Evolutionary conservation across 345 rosid species (phyloP).

Genomic region (Bruguiera sexangula): DNA sequence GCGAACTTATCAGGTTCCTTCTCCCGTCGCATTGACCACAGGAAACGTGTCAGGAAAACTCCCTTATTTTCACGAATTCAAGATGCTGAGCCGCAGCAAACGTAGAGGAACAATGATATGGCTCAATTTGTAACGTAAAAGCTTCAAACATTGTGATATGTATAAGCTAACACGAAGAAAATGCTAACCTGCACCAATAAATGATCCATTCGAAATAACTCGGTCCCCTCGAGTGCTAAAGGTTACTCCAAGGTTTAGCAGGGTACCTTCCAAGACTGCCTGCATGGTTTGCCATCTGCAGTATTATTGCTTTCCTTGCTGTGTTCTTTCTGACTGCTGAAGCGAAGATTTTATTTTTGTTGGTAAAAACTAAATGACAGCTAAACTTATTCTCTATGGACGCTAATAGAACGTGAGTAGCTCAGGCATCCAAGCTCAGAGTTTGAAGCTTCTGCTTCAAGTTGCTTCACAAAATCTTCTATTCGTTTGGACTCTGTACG

Average conservation of each 20-base stretch:
- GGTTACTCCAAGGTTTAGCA: conserved; percentile 76
- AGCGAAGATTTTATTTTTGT: neutral
- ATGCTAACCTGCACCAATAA: conserved; percentile 68
- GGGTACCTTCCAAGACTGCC: conserved; percentile 74
- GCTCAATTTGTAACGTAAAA: too few relatives aligned
- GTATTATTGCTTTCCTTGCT: conserved; percentile 69
- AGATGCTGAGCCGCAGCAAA: neutral
- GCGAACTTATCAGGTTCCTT: conserved; percentile 57
- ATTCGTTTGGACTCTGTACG: conserved; percentile 66
- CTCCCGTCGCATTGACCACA: conserved; percentile 77
- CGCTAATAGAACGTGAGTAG: conserved; percentile 24
- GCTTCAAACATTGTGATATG: neutral
- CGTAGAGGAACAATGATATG: neutral
- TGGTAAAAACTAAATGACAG: neutral
- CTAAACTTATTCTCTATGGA: neutral
- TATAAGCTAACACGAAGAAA: neutral
- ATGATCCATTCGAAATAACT: conserved; percentile 66
- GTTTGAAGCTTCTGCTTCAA: conserved; percentile 80
- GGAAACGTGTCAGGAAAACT: conserved; percentile 49
- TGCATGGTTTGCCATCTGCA: conserved; percentile 89
- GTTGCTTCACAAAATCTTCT: conserved; percentile 84
- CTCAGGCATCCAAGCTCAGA: conserved; percentile 89
- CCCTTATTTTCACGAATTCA: conserved; percentile 40
- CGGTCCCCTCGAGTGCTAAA: conserved; percentile 57
- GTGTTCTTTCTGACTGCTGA: conserved; percentile 83